Evolutionary conservation across 805 yeast species (phyloP).

Genomic region (Schizosaccharomyces osmophilus): DNA sequence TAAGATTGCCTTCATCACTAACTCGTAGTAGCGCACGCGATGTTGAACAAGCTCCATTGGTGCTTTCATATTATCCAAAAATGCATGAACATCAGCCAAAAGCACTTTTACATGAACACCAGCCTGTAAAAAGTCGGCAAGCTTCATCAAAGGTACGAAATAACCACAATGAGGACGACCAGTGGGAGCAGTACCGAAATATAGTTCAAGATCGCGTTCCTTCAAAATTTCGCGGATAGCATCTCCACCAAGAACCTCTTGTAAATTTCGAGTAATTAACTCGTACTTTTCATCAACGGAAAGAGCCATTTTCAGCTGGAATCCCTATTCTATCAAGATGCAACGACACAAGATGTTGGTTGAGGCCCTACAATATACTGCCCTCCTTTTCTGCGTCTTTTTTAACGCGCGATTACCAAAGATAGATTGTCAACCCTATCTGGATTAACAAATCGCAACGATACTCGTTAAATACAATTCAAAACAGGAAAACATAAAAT

Average conservation of each 20-base stretch:
- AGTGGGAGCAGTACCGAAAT: constrained; percentile 99
- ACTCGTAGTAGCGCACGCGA: constrained; percentile 79
- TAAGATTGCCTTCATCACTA: constrained; percentile 60
- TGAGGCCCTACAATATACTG: background rate
- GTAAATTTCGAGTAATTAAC: constrained; percentile 1
- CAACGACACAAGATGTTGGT: background rate
- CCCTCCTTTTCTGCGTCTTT: too few relatives aligned
- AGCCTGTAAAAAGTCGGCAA: constrained; percentile 84
- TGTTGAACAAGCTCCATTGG: constrained; percentile 70
- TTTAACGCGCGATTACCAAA: too few relatives aligned
- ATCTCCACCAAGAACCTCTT: constrained; percentile 65
- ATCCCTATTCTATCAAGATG: background rate
- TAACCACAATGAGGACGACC: constrained; percentile 98
- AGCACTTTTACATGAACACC: constrained; percentile 84
- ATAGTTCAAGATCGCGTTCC: constrained; percentile 59
- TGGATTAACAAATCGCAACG: too few relatives aligned
- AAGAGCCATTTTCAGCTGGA: background rate
- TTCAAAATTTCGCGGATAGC: constrained; percentile 65
- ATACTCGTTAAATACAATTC: too few relatives aligned
- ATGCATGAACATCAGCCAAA: constrained; percentile 89
- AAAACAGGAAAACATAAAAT: too few relatives aligned
- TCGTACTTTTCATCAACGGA: constrained; percentile 2
- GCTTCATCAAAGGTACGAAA: constrained; percentile 90
- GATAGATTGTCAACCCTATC: too few relatives aligned
- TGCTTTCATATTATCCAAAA: constrained; percentile 94